Evolutionary conservation across 2,329 filamentous ascomycete species (phyloP).

Genomic region (Pezicula radicicola): DNA sequence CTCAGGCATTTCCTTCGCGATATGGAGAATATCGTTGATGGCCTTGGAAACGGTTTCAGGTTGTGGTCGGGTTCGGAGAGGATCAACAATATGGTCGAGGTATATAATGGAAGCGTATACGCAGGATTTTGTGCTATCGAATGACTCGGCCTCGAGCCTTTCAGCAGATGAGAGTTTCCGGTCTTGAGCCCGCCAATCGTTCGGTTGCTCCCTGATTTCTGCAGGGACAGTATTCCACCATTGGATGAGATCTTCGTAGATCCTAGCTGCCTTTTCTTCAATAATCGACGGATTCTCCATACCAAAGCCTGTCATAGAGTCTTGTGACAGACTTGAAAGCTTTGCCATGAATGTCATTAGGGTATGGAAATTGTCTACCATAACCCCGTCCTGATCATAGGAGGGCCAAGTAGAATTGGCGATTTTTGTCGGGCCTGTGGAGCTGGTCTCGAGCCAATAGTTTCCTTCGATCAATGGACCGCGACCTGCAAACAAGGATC

Average conservation of each 20-base stretch:
- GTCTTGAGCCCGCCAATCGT: slow-evolving; percentile 23
- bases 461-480: slow-evolving; percentile 25
- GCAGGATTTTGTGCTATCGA: slow-evolving; percentile 25
- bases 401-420: slow-evolving; percentile 20
- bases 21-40: slow-evolving; percentile 22
- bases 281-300: slow-evolving; percentile 14
- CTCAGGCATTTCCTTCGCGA: slow-evolving; percentile 24
- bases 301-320: slow-evolving; percentile 19
- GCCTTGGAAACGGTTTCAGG: slow-evolving; percentile 19
- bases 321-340: slow-evolving; percentile 22
- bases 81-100: slow-evolving; percentile 25
- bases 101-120: slow-evolving; percentile 25
- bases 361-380: slow-evolving; percentile 23
- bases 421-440: not conserved
- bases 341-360: slow-evolving; percentile 27
- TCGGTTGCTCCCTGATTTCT: slow-evolving; percentile 21
- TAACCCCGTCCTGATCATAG: slow-evolving; percentile 22
- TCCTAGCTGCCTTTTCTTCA: slow-evolving; percentile 9
- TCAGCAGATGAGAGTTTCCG: slow-evolving; percentile 23
- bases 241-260: slow-evolving; percentile 15
- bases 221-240: slow-evolving; percentile 24
- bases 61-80: slow-evolving; percentile 15
- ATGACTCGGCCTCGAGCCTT: slow-evolving; percentile 25
- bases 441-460: slow-evolving; percentile 24
- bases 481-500: slow-evolving; percentile 21